Evolutionary conservation across 352 stramenopile genomes (phyloP), one percentile per base, ranked within the genome.

Genomic region (Phytophthora tubulina): DNA sequence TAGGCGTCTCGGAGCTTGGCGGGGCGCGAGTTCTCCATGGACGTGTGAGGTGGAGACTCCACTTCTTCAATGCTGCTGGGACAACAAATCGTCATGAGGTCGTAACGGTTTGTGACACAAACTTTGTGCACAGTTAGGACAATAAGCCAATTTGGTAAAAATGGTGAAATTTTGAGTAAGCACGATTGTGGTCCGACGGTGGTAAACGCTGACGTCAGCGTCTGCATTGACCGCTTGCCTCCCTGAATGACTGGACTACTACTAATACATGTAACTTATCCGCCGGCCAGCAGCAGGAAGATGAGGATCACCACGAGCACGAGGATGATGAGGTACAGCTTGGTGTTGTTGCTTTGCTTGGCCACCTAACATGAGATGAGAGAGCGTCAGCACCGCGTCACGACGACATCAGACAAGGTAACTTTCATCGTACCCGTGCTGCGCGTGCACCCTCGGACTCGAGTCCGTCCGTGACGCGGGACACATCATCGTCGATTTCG

Each of bases 331-430:
- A 97, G 70, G 80, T 97, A 97, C 52, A 97, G 80, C 74, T 97
- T 97, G 67, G 98, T 97, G 74, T 98, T 97, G 75, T 97, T 94
- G 80, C 97, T 98, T 61, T 98, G 83, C 68, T 96, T 95, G 68
- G 97, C 97, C 70, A 97, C 94, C 78, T 98, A 57, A 51, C 41
- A 80, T 21, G 67, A 67, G 21, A 55, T 31, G 39, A 13, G 30
- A 63, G 9, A 56, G 36, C 17, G 42, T 53, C 14, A 60, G 65
- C 51, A 27, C 21, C 21, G 21, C 21, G 21, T 27, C 21, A 56
- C 35, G 1, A 33, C 5, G 33, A 51, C 14, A 57, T 38, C 64
- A 67, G 39, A 46, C 72, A 10, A 53, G 48, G 52, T 69, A 54
- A 36, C 65, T 55, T 55, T 32, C 31, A 45, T 33, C 63, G 48